phyloP scores from a whole-genome alignment of 2,329 filamentous ascomycete genomes.

The Cercospora sojina region DNA sequence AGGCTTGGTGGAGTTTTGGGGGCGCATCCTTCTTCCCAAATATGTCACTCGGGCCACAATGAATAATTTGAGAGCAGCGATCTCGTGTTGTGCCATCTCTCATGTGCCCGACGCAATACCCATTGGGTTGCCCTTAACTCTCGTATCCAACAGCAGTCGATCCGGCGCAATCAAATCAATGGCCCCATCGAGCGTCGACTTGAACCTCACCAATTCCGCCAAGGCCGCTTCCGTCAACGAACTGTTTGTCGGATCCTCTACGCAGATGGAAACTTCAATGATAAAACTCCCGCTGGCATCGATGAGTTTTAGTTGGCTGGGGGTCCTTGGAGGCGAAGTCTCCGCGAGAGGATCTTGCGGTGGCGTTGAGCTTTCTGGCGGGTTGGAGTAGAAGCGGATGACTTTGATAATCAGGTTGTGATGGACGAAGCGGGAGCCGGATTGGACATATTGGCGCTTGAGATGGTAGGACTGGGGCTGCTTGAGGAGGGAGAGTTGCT shows the following conservation, averaged over 20 bases:
- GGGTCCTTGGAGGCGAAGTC: slow-evolving; percentile 37
- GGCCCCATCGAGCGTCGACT: slow-evolving; percentile 56
- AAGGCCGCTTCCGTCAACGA: slow-evolving; percentile 55
- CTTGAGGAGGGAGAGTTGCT: slow-evolving; percentile 40
- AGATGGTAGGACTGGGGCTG: slow-evolving; percentile 26
- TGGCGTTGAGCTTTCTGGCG: neutral
- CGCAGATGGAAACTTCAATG: slow-evolving; percentile 57
- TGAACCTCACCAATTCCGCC: slow-evolving; percentile 55
- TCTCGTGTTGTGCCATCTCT: neutral
- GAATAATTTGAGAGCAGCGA: too few relatives aligned
- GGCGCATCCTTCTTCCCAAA: too few relatives aligned
- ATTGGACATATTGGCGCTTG: slow-evolving; percentile 54
- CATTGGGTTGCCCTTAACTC: slow-evolving; percentile 44
- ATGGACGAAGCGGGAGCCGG: slow-evolving; percentile 59
- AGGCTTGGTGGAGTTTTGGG: too few relatives aligned
- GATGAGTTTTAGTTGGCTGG: slow-evolving; percentile 50
- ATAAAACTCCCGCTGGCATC: slow-evolving; percentile 60
- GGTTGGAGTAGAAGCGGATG: slow-evolving; percentile 45
- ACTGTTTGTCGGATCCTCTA: slow-evolving; percentile 56
- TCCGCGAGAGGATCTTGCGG: slow-evolving; percentile 33
- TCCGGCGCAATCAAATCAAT: slow-evolving; percentile 59
- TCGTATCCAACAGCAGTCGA: slow-evolving; percentile 59
- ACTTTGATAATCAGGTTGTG: slow-evolving; percentile 59
- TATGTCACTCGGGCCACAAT: too few relatives aligned
- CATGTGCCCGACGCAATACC: neutral